Evolutionary conservation across 75 land plant species (phyloP), one percentile per base, ranked within the genome.

Genomic region (Adiantum capillusveneris): DNA sequence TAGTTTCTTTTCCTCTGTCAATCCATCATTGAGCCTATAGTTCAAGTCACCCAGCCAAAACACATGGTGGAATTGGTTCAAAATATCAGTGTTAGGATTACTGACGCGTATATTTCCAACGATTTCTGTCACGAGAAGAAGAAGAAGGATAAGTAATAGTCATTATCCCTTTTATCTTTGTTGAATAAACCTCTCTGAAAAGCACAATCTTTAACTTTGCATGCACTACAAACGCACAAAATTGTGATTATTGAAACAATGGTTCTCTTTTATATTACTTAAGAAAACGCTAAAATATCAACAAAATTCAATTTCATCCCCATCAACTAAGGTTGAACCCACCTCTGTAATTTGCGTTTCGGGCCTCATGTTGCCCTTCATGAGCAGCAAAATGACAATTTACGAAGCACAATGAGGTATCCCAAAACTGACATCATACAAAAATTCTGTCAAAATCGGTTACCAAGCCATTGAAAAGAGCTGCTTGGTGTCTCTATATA

Each of bases 381-480:
- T 76, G 79, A 60, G 79, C 79, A 65, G 79, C 79, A 51, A 76
- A 66, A 56, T 76, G 79, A 49, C 63, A 78, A 56, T 78, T 78
- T 36, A 78, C 72, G 58, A 78, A 78, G 63, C 80, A 78, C 26
- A 78, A 24, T 12, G 61, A 67, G 17, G 79, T 78, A 59, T 78
- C 80, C 80, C 80, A 78, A 46, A 78, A 78, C 66, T 72, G 56
- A 22, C 17, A 29, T 16, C 27, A 17, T 2, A 46, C 14, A 5
- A 46, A 9, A 21, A 14, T 18, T 46, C 5, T 6, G 50, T 46
- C 18, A 46, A 46, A 34, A n/a, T n/a, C n/a, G n/a, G n/a, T n/a
- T n/a, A n/a, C n/a, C n/a, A n/a, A n/a, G n/a, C n/a, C n/a, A n/a
- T 41, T 14, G 43, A 41, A 41, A 41, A 41, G 43, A 41, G n/a